phyloP scores from a whole-genome alignment of 2,329 filamentous ascomycete species.

The Beauveria australis region DNA sequence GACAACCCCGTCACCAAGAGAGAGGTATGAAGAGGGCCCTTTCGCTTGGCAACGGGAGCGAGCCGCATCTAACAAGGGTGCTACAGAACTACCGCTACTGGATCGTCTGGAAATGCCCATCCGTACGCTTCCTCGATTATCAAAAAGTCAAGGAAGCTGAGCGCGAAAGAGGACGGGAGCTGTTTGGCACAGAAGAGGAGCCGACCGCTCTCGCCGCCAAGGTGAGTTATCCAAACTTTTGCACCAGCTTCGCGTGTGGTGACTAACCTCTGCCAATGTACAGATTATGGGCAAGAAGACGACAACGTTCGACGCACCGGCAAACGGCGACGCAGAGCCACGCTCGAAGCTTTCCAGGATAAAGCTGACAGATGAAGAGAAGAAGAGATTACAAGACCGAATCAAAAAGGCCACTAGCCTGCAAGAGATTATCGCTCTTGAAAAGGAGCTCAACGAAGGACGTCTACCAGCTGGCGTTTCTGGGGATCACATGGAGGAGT shows the following conservation, averaged over 20 bases:
- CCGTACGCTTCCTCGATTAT: conserved; percentile 85
- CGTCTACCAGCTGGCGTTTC: conserved; percentile 65
- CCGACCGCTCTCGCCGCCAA: conserved; percentile 74
- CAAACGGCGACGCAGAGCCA: conserved; percentile 33
- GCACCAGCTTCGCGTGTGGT: no score
- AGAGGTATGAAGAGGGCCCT: conserved; percentile 57
- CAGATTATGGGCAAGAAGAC: conserved; percentile 81
- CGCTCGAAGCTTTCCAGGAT: conserved; percentile 64
- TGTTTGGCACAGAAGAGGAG: conserved; percentile 73
- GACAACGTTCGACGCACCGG: conserved; percentile 54
- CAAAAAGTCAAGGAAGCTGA: conserved; percentile 84
- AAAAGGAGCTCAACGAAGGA: conserved; percentile 88
- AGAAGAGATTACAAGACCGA: conserved; percentile 73
- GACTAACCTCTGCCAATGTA: background rate
- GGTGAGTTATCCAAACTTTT: conserved; percentile 29
- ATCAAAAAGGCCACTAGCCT: conserved; percentile 84
- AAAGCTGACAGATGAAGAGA: conserved; percentile 82
- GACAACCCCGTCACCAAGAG: conserved; percentile 90
- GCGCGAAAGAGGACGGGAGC: conserved; percentile 62
- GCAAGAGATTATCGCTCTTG: conserved; percentile 80
- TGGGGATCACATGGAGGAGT: conserved; percentile 53
- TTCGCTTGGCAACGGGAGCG: background rate
- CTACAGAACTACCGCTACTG: conserved; percentile 81
- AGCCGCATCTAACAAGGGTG: background rate
- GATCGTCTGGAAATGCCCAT: conserved; percentile 79